phyloP scores from a whole-genome alignment of 2,329 filamentous ascomycete genomes.

The Dothideomycetes sp. region DNA sequence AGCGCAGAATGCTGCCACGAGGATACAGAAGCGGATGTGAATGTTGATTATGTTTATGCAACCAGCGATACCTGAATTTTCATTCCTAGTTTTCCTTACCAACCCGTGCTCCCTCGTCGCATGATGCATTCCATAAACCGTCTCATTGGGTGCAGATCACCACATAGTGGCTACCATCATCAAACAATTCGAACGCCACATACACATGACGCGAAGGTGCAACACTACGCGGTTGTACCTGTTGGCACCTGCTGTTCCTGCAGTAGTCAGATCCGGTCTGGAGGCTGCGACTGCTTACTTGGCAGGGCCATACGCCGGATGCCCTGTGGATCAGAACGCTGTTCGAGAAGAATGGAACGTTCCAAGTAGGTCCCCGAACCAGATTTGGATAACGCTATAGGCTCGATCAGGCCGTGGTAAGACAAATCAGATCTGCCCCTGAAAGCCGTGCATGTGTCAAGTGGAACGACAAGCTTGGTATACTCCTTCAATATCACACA shows the following conservation, averaged over 20 bases:
- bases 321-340: background rate
- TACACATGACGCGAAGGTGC: background rate
- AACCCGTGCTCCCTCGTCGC: no score
- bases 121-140: no score
- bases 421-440: no score
- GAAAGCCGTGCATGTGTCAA: no score
- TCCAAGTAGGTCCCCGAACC: constrained; percentile 1
- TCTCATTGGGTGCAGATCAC: no score
- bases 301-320: constrained; percentile 7
- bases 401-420: background rate
- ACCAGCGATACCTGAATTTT: constrained; percentile 9
- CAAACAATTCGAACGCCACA: no score
- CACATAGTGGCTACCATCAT: no score
- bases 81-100: constrained; percentile 3
- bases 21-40: constrained; percentile 7
- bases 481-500: no score
- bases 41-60: constrained; percentile 10
- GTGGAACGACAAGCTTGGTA: no score
- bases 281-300: constrained; percentile 1
- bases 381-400: constrained; percentile 5
- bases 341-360: constrained; percentile 11
- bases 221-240: constrained; percentile 2
- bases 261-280: constrained; percentile 8
- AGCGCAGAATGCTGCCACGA: constrained; percentile 7
- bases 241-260: constrained; percentile 7